Conservation (phyloP, 208 protist genomes). For the Trypanosoma congolense region DNA sequence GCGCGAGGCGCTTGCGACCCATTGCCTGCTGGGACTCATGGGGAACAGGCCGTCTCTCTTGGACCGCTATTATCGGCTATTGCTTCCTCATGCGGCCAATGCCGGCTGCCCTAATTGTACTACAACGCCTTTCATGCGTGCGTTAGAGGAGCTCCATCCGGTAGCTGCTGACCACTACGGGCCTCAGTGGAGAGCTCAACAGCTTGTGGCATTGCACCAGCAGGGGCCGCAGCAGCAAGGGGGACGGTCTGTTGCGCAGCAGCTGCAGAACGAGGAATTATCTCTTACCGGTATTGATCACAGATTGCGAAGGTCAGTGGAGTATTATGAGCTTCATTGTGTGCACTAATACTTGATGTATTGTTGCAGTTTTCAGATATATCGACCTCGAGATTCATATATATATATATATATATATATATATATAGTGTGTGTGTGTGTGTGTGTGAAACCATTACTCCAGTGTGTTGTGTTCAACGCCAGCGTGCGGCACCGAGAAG, state of each 20-base stretch:
- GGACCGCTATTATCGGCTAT: neutral
- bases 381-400: neutral
- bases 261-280: neutral
- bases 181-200: neutral
- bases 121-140: constrained; percentile 17
- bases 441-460: too few relatives aligned
- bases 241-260: neutral
- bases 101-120: neutral
- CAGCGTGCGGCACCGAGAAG: too few relatives aligned
- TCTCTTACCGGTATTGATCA: constrained; percentile 9
- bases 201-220: neutral
- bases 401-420: too few relatives aligned
- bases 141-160: constrained; percentile 3
- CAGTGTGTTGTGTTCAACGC: too few relatives aligned
- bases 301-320: constrained; percentile 11
- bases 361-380: neutral
- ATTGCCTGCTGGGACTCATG: neutral
- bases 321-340: constrained; percentile 14
- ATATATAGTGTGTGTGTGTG: neutral
- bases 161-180: neutral
- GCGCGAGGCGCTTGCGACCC: neutral
- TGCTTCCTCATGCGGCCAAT: neutral
- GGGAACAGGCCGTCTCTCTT: neutral
- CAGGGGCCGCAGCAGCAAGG: neutral
- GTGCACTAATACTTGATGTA: neutral